Conservation (phyloP, 805 yeast genomes). For the Wilhelminamyces savonicus region DNA sequence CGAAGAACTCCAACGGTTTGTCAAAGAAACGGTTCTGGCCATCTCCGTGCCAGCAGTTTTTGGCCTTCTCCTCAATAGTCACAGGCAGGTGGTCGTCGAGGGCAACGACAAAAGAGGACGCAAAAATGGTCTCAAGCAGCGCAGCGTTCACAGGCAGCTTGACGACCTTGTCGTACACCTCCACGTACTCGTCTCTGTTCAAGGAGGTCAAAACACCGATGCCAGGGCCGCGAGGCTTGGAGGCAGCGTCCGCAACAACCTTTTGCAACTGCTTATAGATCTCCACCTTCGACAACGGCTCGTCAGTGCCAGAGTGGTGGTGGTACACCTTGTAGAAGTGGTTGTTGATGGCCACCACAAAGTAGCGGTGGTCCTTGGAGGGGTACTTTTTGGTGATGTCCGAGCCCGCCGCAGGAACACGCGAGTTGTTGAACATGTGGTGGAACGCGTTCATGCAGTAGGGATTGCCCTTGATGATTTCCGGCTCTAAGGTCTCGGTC, state of each 20-base stretch:
- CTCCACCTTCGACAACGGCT: constrained; percentile 39
- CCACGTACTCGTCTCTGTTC: constrained; percentile 78
- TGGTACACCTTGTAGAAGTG: constrained; percentile 74
- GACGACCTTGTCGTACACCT: constrained; percentile 50
- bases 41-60: constrained; percentile 91
- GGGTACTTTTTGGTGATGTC: constrained; percentile 59
- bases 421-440: constrained; percentile 83
- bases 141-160: constrained; percentile 56
- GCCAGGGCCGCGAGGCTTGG: constrained; percentile 41
- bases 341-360: constrained; percentile 68
- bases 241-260: constrained; percentile 38
- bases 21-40: constrained; percentile 88
- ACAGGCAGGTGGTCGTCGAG: constrained; percentile 70
- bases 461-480: constrained; percentile 70
- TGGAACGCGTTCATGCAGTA: constrained; percentile 92
- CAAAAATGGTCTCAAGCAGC: constrained; percentile 62
- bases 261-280: constrained; percentile 53
- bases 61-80: constrained; percentile 77
- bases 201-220: constrained; percentile 77
- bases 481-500: constrained; percentile 72
- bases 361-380: constrained; percentile 51
- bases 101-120: constrained; percentile 74
- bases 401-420: constrained; percentile 63
- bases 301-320: constrained; percentile 37
- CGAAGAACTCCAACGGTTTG: constrained; percentile 82